phyloP scores from a whole-genome alignment of 176 grass and related monocot species.

The sorghum (Sorghum bicolor) region Sorghum_bicolor_NCBIv3 NC_012872.2:25893001-25893500 shows the following conservation, averaged over 20 bases:
- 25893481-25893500: slow-evolving; percentile 51
- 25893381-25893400: slow-evolving; percentile 66
- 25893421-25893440: slow-evolving; percentile 49
- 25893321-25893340: not conserved
- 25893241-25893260: slow-evolving; percentile 34
- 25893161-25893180: slow-evolving; percentile 10
- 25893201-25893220: not conserved
- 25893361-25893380: slow-evolving; percentile 41
- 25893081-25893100: not conserved
- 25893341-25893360: not conserved
- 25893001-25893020: not conserved
- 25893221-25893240: not conserved
- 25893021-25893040: not conserved
- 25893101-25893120: not conserved
- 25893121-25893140: not conserved
- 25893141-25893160: not conserved
- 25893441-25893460: slow-evolving; percentile 69
- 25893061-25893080: slow-evolving; percentile 8
- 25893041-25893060: slow-evolving; percentile 25
- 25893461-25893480: slow-evolving; percentile 52
- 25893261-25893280: not conserved
- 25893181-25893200: slow-evolving; percentile 16
- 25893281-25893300: not conserved
- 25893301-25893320: not conserved
- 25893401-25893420: slow-evolving; percentile 62